Conservation (phyloP, 2,329 filamentous ascomycete genomes). For the Aotearoamyces nothofagi region DNA sequence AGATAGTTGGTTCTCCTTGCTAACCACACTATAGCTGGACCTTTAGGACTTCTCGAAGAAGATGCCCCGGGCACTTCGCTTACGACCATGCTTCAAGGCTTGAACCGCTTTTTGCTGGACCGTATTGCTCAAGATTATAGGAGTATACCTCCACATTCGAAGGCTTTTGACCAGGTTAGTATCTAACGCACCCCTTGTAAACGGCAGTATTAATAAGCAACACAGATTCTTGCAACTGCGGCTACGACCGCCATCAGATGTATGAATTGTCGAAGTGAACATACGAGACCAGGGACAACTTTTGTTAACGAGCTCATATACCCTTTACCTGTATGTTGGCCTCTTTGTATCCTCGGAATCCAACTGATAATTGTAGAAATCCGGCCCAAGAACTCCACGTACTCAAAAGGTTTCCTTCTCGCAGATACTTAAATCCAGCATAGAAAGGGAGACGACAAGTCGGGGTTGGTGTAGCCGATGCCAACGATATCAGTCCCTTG, state of each 20-base stretch:
- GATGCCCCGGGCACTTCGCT: slow-evolving; percentile 58
- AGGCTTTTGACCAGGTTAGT: slow-evolving; percentile 53
- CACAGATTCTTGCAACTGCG: slow-evolving; percentile 47
- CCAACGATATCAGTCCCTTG: slow-evolving; percentile 76
- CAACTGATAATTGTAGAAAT: slow-evolving; percentile 25
- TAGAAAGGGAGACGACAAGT: slow-evolving; percentile 77
- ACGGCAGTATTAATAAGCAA: not conserved
- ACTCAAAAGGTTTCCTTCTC: slow-evolving; percentile 57
- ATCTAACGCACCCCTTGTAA: not conserved
- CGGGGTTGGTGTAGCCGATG: slow-evolving; percentile 91
- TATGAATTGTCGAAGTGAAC: slow-evolving; percentile 77
- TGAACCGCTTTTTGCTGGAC: slow-evolving; percentile 75
- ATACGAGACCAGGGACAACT: slow-evolving; percentile 60
- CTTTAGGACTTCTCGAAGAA: slow-evolving; percentile 73
- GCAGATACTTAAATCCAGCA: slow-evolving; percentile 78
- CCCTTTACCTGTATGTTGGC: slow-evolving; percentile 28
- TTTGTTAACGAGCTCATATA: slow-evolving; percentile 82
- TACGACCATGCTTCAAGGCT: slow-evolving; percentile 68
- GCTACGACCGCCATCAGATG: slow-evolving; percentile 67
- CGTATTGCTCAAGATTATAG: slow-evolving; percentile 66
- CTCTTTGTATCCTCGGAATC: not conserved
- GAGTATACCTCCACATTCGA: slow-evolving; percentile 43
- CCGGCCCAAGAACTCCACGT: slow-evolving; percentile 31
- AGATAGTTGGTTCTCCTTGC: not conserved
- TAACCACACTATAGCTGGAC: slow-evolving; percentile 36